Conservation (phyloP, 805 yeast species). For the Metschnikowia amazonensis region DNA sequence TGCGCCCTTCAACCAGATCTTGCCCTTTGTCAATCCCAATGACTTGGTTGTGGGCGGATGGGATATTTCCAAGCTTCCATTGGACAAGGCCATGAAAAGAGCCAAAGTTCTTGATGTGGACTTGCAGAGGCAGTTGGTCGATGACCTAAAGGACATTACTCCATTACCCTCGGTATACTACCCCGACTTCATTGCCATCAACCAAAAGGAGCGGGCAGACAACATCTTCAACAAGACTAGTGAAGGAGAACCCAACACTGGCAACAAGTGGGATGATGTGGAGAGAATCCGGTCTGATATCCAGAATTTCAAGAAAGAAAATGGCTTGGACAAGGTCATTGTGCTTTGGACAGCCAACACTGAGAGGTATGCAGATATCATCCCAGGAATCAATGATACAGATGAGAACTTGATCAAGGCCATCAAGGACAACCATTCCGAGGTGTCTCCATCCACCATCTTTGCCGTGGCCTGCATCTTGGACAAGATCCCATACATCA, state of each 20-base stretch:
- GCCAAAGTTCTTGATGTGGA: conserved; percentile 84
- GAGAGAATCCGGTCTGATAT: conserved; percentile 83
- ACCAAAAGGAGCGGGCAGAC: conserved; percentile 89
- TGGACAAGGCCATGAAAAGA: conserved; percentile 77
- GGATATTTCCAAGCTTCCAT: conserved; percentile 77
- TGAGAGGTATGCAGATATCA: conserved; percentile 80
- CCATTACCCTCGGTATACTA: conserved; percentile 88
- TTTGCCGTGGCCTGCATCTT: conserved; percentile 91
- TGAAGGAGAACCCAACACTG: conserved; percentile 47
- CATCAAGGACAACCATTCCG: conserved; percentile 74
- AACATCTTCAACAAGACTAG: conserved; percentile 64
- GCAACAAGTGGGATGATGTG: conserved; percentile 84
- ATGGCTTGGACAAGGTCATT: conserved; percentile 79
- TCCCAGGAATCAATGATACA: conserved; percentile 82
- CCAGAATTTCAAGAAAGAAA: conserved; percentile 64
- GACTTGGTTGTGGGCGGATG: conserved; percentile 90
- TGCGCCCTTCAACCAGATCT: conserved; percentile 85
- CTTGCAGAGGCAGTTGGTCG: conserved; percentile 70
- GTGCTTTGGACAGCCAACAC: conserved; percentile 98
- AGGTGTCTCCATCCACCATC: conserved; percentile 88
- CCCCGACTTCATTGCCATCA: conserved; percentile 95
- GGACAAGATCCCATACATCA: conserved; percentile 85
- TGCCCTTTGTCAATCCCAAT: conserved; percentile 87
- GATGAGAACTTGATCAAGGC: conserved; percentile 72
- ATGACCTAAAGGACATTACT: conserved; percentile 53